Percentiles rank a stretch among this genome's conserved stretches.
Evolutionary conservation across 2,329 filamentous ascomycete species (phyloP).

Genomic region (Gnomoniopsis smithogilvyi): DNA sequence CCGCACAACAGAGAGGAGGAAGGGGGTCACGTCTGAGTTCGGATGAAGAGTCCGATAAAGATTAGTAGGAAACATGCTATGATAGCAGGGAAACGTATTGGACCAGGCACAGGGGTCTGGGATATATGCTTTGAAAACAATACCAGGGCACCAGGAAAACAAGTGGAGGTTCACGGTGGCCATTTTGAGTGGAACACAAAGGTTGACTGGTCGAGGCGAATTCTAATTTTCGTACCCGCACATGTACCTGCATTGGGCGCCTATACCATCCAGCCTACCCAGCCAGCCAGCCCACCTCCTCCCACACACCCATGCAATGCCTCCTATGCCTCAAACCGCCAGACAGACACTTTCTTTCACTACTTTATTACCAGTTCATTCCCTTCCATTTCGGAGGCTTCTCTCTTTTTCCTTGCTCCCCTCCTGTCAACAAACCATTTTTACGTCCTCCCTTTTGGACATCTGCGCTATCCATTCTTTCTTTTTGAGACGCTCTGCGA

Average conservation of each 20-base stretch:
- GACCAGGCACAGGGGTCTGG: not conserved
- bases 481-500: slow-evolving; percentile 6
- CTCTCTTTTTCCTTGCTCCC: not conserved
- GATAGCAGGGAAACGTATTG: not conserved
- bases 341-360: too few species aligned
- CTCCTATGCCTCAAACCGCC: not conserved
- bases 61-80: not conserved
- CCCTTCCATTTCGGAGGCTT: not conserved
- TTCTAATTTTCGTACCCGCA: not conserved
- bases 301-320: not conserved
- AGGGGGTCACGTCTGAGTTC: not conserved
- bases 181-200: not conserved
- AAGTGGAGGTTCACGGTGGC: not conserved
- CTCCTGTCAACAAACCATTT: not conserved
- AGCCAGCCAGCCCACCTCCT: not conserved
- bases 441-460: not conserved
- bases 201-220: not conserved
- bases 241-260: slow-evolving; percentile 5
- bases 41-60: not conserved
- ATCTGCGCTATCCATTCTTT: not conserved
- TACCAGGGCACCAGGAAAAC: not conserved
- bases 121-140: not conserved
- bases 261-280: not conserved
- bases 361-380: too few species aligned
- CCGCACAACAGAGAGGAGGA: not conserved